Base-by-base conservation (phyloP, 1,284 basidiomycete species). In the Phylloboletellus chloephorus region DNA sequence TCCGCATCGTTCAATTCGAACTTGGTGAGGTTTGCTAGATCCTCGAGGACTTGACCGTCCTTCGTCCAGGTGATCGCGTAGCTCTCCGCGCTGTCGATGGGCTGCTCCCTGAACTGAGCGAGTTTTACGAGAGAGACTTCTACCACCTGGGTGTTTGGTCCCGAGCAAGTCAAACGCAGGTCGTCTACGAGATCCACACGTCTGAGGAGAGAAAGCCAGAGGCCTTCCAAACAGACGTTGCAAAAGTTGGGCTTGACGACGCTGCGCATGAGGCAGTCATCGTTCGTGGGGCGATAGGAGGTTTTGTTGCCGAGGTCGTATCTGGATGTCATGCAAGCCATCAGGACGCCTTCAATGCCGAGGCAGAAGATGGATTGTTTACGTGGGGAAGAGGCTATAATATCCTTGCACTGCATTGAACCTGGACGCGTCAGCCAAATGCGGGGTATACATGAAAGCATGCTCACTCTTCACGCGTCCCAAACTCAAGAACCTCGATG, bases 201-300 rank as follows among this genome's bases (percentile, higher is more conserved):
- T 28, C 59, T 59, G 6, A 86, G 68, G 12, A 87, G 72, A 8
- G 75, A 69, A 33, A 76, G 62, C 81, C 84, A 87, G 29, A 90
- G 75, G 2, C 72, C 82, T 49, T 88, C 83, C 9, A 74, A 60
- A 60, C 88, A 92, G 33, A 80, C 81, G 41, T 71, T 75, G 65
- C 88, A 90, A 60, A 90, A 88, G 52, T 79, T 77, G 52, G 79
- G 76, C 0, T 72, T 69, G 23, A 73, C 81, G 35, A 88, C 81
- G 34, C 71, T 68, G 21, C 88, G 80, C 88, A 92, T 91, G 39
- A 91, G 73, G 56, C 88, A 91, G 54, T 79, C 82, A 52, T 88
- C 82, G 53, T 90, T 88, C 3, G 87, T 90, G 25, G 84, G 84
- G 12, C 83, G 73, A 59, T 82, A 87, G 3, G 74, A 72, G 0